Percentiles rank a stretch among this genome's conserved stretches.
These are phyloP conservation scores for Aspergillus luchuensis DNA, from an alignment of 2,329 filamentous ascomycete species.

Conservation along the genomic window DNA sequence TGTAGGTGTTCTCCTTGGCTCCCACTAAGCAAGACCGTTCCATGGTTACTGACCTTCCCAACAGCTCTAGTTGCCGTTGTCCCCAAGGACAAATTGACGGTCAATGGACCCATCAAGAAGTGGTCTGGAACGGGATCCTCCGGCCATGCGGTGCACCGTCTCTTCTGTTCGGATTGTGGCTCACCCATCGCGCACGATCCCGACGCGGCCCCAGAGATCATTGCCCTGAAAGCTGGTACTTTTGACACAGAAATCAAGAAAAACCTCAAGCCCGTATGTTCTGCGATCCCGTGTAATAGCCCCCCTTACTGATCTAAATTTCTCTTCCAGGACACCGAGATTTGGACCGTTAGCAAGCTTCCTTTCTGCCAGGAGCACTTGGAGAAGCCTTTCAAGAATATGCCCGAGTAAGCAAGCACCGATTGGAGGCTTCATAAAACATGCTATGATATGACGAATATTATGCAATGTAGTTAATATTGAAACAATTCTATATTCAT, in stretches of 20 bases:
- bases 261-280: constrained; percentile 60
- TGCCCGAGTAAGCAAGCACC: constrained; percentile 55
- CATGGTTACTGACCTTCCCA: constrained; percentile 5
- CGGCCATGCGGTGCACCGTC: constrained; percentile 65
- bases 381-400: constrained; percentile 63
- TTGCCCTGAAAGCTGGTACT: constrained; percentile 68
- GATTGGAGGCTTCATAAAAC: background rate
- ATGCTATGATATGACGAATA: constrained; percentile 12
- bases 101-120: constrained; percentile 67
- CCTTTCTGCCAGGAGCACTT: constrained; percentile 69
- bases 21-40: background rate
- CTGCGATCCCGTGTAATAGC: background rate
- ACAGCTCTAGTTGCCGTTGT: constrained; percentile 66
- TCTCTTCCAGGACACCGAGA: constrained; percentile 58
- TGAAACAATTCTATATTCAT: constrained; percentile 1
- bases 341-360: constrained; percentile 69
- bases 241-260: constrained; percentile 67
- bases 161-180: constrained; percentile 71
- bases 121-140: constrained; percentile 62
- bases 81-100: constrained; percentile 64
- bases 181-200: constrained; percentile 71
- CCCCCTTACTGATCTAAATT: background rate
- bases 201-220: constrained; percentile 69
- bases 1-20: constrained; percentile 36
- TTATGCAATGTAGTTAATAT: constrained; percentile 11